These are phyloP conservation scores for Aphanomyces euteiches DNA, from an alignment of 352 stramenopile species.

Conservation along the genomic window DNA sequence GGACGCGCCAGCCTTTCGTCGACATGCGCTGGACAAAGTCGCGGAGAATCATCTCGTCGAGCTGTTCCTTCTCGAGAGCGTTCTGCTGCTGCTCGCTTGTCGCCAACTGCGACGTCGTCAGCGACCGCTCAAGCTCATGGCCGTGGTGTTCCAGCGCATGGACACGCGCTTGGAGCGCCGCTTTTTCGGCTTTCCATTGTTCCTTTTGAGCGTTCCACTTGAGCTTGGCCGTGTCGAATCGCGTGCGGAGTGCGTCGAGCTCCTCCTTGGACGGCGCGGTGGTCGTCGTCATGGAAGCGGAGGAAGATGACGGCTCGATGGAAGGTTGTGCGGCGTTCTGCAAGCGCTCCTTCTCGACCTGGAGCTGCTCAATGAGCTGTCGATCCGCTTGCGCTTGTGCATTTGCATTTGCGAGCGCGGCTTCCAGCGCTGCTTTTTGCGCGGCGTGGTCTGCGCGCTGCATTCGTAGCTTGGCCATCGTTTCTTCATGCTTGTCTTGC, in stretches of 20 bases:
- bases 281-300: background rate
- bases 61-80: too few species aligned
- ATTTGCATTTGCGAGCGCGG: slow-evolving; percentile 26
- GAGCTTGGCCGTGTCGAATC: background rate
- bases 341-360: slow-evolving; percentile 24
- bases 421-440: slow-evolving; percentile 25
- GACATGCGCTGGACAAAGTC: slow-evolving; percentile 25
- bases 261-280: background rate
- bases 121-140: background rate
- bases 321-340: slow-evolving; percentile 22
- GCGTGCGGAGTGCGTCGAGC: background rate
- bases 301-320: background rate
- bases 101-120: background rate
- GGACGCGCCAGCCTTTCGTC: slow-evolving; percentile 21
- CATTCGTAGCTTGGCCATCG: slow-evolving; percentile 40
- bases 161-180: background rate
- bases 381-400: slow-evolving; percentile 34
- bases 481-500: slow-evolving; percentile 13
- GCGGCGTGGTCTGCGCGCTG: slow-evolving; percentile 32
- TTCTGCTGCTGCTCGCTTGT: background rate
- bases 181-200: slow-evolving; percentile 17
- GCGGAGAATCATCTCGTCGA: background rate
- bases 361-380: slow-evolving; percentile 38
- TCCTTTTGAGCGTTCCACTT: background rate
- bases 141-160: slow-evolving; percentile 1